A percentile compares a stretch with the other conserved stretches of the same genome.
These are phyloP conservation scores for Beauveria australis DNA, from an alignment of 2,329 filamentous ascomycete species.

Conservation along the genomic window DNA sequence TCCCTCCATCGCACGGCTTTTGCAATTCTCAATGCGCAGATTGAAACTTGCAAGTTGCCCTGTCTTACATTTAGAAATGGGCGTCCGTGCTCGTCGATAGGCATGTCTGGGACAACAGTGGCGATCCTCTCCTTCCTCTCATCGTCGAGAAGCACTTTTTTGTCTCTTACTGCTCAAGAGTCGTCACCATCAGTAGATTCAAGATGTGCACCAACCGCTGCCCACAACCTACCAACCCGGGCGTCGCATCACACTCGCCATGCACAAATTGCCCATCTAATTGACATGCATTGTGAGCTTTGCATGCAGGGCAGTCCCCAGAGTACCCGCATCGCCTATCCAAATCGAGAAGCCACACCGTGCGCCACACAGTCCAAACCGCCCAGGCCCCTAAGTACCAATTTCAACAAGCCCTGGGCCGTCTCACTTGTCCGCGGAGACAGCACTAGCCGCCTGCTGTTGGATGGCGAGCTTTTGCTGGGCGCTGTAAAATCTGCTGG, in stretches of 20 bases:
- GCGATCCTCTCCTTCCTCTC: background rate
- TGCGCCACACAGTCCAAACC: constrained; percentile 4
- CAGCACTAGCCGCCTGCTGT: background rate
- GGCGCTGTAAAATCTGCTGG: background rate
- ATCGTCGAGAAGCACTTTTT: background rate
- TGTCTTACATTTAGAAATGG: background rate
- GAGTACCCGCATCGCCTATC: constrained; percentile 7
- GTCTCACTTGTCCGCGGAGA: constrained; percentile 8
- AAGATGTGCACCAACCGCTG: background rate
- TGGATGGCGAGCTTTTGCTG: background rate
- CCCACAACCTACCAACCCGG: constrained; percentile 1
- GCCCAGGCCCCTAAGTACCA: background rate
- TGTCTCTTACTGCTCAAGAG: background rate
- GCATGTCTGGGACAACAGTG: background rate
- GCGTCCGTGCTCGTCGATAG: background rate
- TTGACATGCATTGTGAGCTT: constrained; percentile 11
- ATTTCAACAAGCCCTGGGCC: background rate
- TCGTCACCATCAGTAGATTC: background rate
- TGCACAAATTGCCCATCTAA: constrained; percentile 9
- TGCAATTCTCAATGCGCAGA: background rate
- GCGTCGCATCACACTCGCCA: background rate
- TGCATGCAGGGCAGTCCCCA: constrained; percentile 3
- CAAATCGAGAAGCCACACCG: constrained; percentile 10
- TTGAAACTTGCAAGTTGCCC: constrained; percentile 3
- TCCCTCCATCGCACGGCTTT: background rate